Evolutionary conservation across 371 early-diverging fungal species (phyloP), one percentile per base, ranked within the genome.

Genomic region (Apophysomyces trapeziformis): DNA sequence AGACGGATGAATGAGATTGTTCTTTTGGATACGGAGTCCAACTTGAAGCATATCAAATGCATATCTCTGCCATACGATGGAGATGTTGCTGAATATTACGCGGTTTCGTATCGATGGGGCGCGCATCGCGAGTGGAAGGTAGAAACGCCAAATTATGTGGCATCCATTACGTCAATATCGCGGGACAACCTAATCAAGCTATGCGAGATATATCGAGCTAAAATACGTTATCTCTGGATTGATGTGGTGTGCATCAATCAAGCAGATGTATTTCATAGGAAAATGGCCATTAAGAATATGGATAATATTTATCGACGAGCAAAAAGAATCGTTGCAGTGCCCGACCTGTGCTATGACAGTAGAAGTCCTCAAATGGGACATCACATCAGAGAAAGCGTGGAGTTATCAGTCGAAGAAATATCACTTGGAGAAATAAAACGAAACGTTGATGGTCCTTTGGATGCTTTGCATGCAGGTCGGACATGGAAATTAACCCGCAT

Each of bases 21-120:
- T 8, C 41, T 41, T 8, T 41, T 41, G 41, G 41, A 41, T 41
- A 41, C 41, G 5, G 13, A 41, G 8, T 41, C 41, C 41, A 13
- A 41, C 11, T 41, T 41, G 41, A 13, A 41, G 11, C 11, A 41
- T 8, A 11, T 41, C 4, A 41, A 8, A 11, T 41, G 41, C 41
- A 13, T 41, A 13, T 41, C 41, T 41, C 5, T 41, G 0, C 41
- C 41, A 41, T 41, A 11, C 13, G 41, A 41, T 41, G 13, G 13
- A 41, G 13, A 13, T 41, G 13, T 41, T 5, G 11, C 41, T 13
- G 41, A 21, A 21, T 50, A 50, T 21, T 50, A 21, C 11, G 54
- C 54, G 18, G 21, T 50, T 21, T 50, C 54, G 8, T 50, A 50
- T 50, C 54, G 54, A 7, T 50, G 54, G 54, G 54, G 54, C n/a